Base-by-base conservation (phyloP, 176 grass and related monocot species). In the Rhynchospora breviuscula region DNA sequence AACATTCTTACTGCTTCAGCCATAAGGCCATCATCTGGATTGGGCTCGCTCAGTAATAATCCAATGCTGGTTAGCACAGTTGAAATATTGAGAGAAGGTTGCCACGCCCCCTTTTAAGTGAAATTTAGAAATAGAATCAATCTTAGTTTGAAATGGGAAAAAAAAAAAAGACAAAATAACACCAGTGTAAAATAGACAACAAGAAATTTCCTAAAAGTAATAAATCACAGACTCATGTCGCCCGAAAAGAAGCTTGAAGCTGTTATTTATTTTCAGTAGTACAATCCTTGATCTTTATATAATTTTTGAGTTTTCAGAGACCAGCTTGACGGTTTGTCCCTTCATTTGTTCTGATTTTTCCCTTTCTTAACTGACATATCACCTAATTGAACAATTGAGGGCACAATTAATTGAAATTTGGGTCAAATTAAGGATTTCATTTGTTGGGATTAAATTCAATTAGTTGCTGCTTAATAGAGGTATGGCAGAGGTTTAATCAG, bases 11-110 rank as follows among this genome's bases (percentile, higher is more conserved):
- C 92, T 81, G 87, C 92, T 90, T 98, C 95, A 84, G 89, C 92
- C 92, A 98, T 98, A 22, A 93, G 89, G 13, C 90, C 95, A 76
- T 94, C 92, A 60, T 98, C 90, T 62, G 92, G 95, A 81, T 94
- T 98, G 49, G 92, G 94, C 8, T 90, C 91, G 83, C 81, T 87
- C 85, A 89, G 75, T 70, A 97, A 84, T 83, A 93, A 90, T 78
- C 91, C 82, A 79, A 98, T 94, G 73, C 95, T 94, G 63, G 59
- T 93, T 81, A 98, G 83, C 84, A 94, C 74, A 66, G 89, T 98
- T 59, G 86, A 87, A 84, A 98, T 91, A 81, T 98, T 98, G 29
- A 98, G 83, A 25, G 92, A 94, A 44, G 95, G 95, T 83, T 94
- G 89, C 92, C 95, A 98, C 43, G 90, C 87, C 65, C 92, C 95